Evolutionary conservation across 768 basidiomycete genomes (phyloP), one percentile per base, ranked within the genome.

Genomic region (Nevesoporus exiguus): DNA sequence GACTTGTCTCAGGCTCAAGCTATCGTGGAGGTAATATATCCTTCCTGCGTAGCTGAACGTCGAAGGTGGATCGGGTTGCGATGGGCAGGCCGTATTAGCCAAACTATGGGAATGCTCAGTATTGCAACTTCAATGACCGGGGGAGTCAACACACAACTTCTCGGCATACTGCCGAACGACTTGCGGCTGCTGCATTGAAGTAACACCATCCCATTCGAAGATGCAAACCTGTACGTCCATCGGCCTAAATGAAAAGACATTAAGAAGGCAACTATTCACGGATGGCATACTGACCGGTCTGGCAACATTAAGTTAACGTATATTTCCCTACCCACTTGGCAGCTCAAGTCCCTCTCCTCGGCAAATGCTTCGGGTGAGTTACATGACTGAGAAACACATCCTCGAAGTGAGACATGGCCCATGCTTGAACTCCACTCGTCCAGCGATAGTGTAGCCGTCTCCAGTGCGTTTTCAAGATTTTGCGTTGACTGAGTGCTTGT

Each of bases 151-250:
- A 21, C 49, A 84, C 83, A 74, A 83, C 44, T 69, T 62, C 2
- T 62, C 39, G 1, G 71, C 54, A 54, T 86, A 85, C 25, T 68
- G 57, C 51, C 64, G 65, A 50, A 87, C 60, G 36, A 62, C 71
- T 14, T 55, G 34, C 39, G 83, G 84, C 58, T 73, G 73, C n/a
- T 69, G 59, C 25, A 61, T 54, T 13, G 56, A 54, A 1, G 62
- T 21, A 15, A 80, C 47, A 6, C 54, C 24, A n/a, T 54, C 58
- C 41, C 65, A 66, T 47, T 75, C 69, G 29, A 73, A 71, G 22
- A 75, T 62, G 27, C 76, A 71, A 49, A 88, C 71, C 29, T 76
- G 81, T 31, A 85, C 61, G 61, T 88, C 85, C 74, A 84, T 75
- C 13, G 81, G 76, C 22, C 84, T 85, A 54, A 49, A 47, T 29